Evolutionary conservation across 306 rosid species (phyloP), one percentile per base, ranked within the genome.

Genomic region (Psophocarpus tetragonolobus): DNA sequence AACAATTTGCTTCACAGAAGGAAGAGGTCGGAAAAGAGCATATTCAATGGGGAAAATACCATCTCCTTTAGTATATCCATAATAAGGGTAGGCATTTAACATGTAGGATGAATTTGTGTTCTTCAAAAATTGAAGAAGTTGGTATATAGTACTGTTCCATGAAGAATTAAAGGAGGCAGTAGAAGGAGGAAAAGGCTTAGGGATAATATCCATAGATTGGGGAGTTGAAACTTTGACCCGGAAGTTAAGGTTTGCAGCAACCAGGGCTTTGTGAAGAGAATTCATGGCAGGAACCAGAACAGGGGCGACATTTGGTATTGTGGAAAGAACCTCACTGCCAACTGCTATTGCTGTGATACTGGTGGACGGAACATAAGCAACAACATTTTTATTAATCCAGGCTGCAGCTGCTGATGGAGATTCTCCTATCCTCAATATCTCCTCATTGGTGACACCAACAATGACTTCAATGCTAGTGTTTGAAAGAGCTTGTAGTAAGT

Each of bases 31-130:
- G 82, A 93, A 96, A 78, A 96, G 97, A 60, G 98, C 99, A 80
- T 96, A 96, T 80, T 96, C 99, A 23, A 96, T 47, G 0, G 99
- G 99, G 84, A 96, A 96, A 85, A 93, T 86, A 50, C 98, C 99
- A 32, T 87, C 85, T 48, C 96, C 92, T 71, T 77, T 81, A 26
- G 88, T 87, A 84, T 88, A 92, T 66, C 97, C 97, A 76, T 87
- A 92, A 82, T 90, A 92, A 12, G 97, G 97, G 76, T 87, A 92
- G 18, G 97, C 97, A 75, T 92, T 92, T 67, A 92, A 68, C 97
- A 92, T 90, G 88, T 84, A 92, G 60, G 75, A 92, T 68, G 97
- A 92, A 60, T 92, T 89, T 23, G 97, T 88, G 87, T 87, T 92
- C 77, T 82, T 87, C 84, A 92, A 57, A 80, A 92, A 92, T 85